Percentiles rank a stretch among this genome's conserved stretches.
phyloP scores from a whole-genome alignment of 2,329 filamentous ascomycete genomes.

The Aspergillus calidoustus region DNA sequence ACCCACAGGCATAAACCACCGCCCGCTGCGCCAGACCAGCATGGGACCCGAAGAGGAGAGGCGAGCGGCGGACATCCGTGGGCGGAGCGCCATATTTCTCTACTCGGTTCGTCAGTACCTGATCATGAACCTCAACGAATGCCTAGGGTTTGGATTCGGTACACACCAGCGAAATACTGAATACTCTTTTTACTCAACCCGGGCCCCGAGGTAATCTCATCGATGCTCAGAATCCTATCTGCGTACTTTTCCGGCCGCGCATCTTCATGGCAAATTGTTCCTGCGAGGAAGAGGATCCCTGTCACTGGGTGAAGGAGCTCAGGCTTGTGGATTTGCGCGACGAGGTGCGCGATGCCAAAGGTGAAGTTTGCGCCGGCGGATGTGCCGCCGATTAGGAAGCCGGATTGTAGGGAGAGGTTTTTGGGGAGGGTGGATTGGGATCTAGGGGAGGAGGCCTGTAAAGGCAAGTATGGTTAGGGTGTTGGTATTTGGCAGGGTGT shows the following conservation, averaged over 20 bases:
- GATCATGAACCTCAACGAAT: too few species aligned
- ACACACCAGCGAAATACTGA: constrained; percentile 36
- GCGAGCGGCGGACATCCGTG: constrained; percentile 47
- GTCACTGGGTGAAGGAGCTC: constrained; percentile 50
- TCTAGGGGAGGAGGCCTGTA: constrained; percentile 11
- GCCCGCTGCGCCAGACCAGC: constrained; percentile 38
- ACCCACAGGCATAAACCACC: constrained; percentile 54
- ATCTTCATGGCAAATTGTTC: constrained; percentile 48
- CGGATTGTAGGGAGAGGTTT: constrained; percentile 43
- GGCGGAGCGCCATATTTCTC: constrained; percentile 34
- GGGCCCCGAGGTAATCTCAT: constrained; percentile 38
- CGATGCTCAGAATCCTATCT: constrained; percentile 39
- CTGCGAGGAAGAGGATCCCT: constrained; percentile 53
- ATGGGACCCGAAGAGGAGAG: constrained; percentile 40
- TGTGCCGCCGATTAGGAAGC: constrained; percentile 57
- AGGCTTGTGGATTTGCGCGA: constrained; percentile 30
- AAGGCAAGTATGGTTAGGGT: neutral
- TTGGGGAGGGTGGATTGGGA: constrained; percentile 40
- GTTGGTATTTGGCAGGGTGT: neutral
- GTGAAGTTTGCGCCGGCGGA: constrained; percentile 59
- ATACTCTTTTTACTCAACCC: constrained; percentile 43
- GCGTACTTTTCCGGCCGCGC: constrained; percentile 46
- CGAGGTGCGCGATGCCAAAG: constrained; percentile 50
- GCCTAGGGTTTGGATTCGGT: neutral
- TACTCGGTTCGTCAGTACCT: neutral